phyloP scores from a whole-genome alignment of 495 filamentous ascomycete species.

The Glonium stellatum region DNA sequence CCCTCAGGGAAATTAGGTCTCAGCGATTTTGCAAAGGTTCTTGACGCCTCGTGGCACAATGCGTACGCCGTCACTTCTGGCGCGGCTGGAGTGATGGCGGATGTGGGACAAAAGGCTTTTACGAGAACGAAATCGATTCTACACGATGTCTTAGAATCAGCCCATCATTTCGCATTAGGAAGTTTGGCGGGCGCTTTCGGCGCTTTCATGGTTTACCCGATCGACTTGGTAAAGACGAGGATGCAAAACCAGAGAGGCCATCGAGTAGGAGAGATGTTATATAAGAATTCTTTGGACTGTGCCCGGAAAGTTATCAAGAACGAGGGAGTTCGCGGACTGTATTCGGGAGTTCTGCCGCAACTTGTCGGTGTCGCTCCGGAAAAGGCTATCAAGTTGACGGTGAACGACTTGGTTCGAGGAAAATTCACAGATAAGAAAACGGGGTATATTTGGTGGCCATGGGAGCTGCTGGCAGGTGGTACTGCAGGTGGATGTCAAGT shows the following conservation, averaged over 20 bases:
- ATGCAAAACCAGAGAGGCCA: conserved; percentile 93
- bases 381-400: conserved; percentile 97
- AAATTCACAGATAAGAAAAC: conserved; percentile 69
- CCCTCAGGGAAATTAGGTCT: conserved; percentile 77
- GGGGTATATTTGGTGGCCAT: conserved; percentile 60
- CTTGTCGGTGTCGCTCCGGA: conserved; percentile 95
- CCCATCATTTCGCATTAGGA: conserved; percentile 82
- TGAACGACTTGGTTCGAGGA: conserved; percentile 85
- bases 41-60: conserved; percentile 83
- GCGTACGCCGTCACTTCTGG: conserved; percentile 43
- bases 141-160: conserved; percentile 63
- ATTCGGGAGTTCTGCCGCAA: conserved; percentile 91
- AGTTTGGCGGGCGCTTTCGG: conserved; percentile 91
- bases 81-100: conserved; percentile 39
- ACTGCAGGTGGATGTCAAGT: conserved; percentile 92
- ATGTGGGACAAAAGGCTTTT: conserved; percentile 44
- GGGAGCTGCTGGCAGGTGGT: conserved; percentile 84
- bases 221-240: conserved; percentile 95
- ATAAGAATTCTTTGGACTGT: conserved; percentile 95
- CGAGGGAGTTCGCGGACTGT: conserved; percentile 82
- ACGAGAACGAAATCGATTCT: conserved; percentile 48
- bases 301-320: conserved; percentile 85
- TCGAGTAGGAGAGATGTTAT: conserved; percentile 76
- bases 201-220: conserved; percentile 98
- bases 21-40: conserved; percentile 83